Conservation (phyloP, 495 filamentous ascomycete species). For the Chaetomium fimeti region DNA sequence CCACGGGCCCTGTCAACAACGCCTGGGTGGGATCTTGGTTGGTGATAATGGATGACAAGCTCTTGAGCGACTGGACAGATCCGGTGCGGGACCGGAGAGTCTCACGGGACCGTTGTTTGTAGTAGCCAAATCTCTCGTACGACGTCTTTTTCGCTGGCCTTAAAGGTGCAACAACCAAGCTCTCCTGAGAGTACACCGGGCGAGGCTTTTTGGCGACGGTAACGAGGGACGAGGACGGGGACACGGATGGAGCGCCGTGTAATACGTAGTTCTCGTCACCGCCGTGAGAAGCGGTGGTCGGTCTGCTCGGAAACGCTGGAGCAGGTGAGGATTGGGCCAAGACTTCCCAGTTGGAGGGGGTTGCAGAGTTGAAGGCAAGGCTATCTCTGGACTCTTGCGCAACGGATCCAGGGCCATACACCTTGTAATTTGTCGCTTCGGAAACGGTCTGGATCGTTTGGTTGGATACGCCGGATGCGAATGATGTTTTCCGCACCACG, state of each 20-base stretch:
- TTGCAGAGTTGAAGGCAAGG: constrained; percentile 38
- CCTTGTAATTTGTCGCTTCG: constrained; percentile 55
- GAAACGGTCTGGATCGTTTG: constrained; percentile 46
- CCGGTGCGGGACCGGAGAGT: constrained; percentile 47
- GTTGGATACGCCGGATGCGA: constrained; percentile 39
- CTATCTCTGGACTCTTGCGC: constrained; percentile 40
- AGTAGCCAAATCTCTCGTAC: constrained; percentile 49
- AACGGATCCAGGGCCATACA: constrained; percentile 42
- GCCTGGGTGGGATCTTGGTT: constrained; percentile 45
- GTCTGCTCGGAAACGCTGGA: constrained; percentile 28
- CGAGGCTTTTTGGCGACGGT: constrained; percentile 32
- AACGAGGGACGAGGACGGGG: constrained; percentile 38
- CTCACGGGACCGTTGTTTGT: constrained; percentile 50
- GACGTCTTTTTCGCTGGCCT: constrained; percentile 44
- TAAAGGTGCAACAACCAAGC: constrained; percentile 52
- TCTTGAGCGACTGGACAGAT: constrained; percentile 49
- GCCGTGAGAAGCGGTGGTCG: constrained; percentile 29
- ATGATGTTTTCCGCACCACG: constrained; percentile 45
- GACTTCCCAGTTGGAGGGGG: constrained; percentile 43
- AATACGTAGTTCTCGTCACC: constrained; percentile 48
- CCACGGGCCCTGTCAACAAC: constrained; percentile 34
- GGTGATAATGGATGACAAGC: constrained; percentile 46
- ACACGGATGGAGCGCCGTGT: constrained; percentile 44
- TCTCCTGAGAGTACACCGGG: constrained; percentile 55
- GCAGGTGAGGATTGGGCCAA: constrained; percentile 43